These are phyloP conservation scores for Phytophthora quininea DNA, from an alignment of 352 stramenopile genomes.

Conservation along the genomic window DNA sequence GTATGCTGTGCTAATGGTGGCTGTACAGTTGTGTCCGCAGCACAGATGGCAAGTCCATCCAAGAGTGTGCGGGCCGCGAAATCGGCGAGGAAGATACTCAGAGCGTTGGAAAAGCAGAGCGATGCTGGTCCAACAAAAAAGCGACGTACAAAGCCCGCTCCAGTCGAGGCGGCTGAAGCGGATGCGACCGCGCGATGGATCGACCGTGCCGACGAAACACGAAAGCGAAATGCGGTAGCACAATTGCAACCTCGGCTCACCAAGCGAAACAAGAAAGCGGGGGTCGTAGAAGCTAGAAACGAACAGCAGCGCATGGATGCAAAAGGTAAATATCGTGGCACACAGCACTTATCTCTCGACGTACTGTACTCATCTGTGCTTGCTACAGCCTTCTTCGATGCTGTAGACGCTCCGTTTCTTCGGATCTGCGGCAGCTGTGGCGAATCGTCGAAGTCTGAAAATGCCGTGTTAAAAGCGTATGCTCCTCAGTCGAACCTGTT, in stretches of 20 bases:
- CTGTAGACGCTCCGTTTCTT: slow-evolving; percentile 3
- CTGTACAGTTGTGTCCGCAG: not conserved
- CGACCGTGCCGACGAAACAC: not conserved
- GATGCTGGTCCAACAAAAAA: not conserved
- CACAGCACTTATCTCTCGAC: not conserved
- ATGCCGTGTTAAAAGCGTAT: not conserved
- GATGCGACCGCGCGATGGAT: not conserved
- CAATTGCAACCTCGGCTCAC: not conserved
- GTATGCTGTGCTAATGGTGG: not conserved
- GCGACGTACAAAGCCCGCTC: slow-evolving; percentile 5
- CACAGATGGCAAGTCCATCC: not conserved
- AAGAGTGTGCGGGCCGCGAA: not conserved
- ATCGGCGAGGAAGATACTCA: not conserved
- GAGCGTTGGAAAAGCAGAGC: not conserved
- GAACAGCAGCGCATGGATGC: not conserved
- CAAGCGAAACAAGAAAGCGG: not conserved
- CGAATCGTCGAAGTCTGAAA: not conserved
- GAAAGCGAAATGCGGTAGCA: not conserved
- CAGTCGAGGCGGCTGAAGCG: not conserved
- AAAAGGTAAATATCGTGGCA: not conserved
- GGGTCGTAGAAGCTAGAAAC: not conserved
- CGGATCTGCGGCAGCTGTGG: slow-evolving; percentile 4
- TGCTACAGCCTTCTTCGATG: not conserved
- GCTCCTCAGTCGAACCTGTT: not conserved
- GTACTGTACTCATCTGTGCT: not conserved